Evolutionary conservation across 2,329 filamentous ascomycete genomes (phyloP).

Genomic region (Orbilia blumenaviensis): DNA sequence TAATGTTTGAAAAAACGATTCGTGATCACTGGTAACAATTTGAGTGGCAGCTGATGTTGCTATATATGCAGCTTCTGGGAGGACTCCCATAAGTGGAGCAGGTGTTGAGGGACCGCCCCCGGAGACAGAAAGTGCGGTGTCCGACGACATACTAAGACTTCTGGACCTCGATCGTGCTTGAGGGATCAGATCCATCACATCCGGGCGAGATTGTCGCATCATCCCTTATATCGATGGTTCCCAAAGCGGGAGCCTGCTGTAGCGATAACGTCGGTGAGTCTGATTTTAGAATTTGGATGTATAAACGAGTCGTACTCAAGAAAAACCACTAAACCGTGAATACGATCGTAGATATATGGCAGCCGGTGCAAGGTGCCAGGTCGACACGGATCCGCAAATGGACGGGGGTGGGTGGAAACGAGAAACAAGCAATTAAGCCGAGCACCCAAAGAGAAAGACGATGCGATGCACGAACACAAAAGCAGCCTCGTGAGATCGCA

Average conservation of each 20-base stretch:
- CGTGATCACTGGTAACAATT: constrained; percentile 88
- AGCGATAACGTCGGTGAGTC: neutral
- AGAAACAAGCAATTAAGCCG: constrained; percentile 44
- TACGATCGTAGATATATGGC: constrained; percentile 28
- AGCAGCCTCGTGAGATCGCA: constrained; percentile 21
- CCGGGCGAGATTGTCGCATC: constrained; percentile 48
- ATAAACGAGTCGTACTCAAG: constrained; percentile 7
- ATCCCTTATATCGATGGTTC: constrained; percentile 10
- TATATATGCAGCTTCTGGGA: constrained; percentile 85
- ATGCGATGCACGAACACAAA: constrained; percentile 35
- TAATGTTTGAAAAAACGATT: constrained; percentile 75
- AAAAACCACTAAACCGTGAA: constrained; percentile 7
- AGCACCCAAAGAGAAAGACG: constrained; percentile 37
- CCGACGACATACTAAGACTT: constrained; percentile 51
- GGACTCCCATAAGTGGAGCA: constrained; percentile 72
- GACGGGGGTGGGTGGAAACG: constrained; percentile 43
- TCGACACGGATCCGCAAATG: constrained; percentile 21
- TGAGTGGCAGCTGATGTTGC: constrained; percentile 87
- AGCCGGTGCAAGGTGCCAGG: constrained; percentile 3
- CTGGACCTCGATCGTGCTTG: constrained; percentile 41
- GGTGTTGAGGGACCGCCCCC: constrained; percentile 22
- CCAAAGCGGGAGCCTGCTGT: neutral
- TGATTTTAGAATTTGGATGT: neutral
- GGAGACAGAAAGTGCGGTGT: constrained; percentile 31
- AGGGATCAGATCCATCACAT: constrained; percentile 38